Evolutionary conservation across 2,329 filamentous ascomycete species (phyloP).

Genomic region (Westerdykella sp.): DNA sequence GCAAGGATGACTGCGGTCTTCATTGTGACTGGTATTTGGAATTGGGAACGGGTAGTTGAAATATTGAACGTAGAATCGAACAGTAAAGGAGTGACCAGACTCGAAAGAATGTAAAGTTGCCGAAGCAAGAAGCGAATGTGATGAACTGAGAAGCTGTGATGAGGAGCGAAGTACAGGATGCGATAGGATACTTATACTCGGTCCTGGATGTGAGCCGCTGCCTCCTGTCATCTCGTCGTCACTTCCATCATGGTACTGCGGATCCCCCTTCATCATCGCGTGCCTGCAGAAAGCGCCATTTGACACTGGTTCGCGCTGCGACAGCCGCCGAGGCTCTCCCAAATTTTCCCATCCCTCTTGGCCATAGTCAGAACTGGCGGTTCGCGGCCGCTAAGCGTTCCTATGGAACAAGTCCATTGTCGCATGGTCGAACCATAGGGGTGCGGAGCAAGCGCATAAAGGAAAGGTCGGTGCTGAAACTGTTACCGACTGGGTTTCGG

Average conservation of each 20-base stretch:
- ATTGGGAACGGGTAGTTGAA: neutral
- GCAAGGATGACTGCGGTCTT: conserved; percentile 16
- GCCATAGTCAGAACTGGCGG: neutral
- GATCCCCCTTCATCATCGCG: neutral
- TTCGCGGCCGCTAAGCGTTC: neutral
- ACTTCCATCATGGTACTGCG: neutral
- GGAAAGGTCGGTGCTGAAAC: neutral
- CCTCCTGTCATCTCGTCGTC: neutral
- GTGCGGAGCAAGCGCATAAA: neutral
- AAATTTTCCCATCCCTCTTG: neutral
- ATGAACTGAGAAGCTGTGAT: neutral
- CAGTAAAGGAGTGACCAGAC: neutral
- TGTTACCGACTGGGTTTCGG: neutral
- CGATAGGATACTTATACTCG: neutral
- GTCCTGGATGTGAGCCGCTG: neutral
- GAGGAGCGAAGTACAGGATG: neutral
- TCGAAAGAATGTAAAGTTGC: neutral
- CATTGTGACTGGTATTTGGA: conserved; percentile 13
- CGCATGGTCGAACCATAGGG: neutral
- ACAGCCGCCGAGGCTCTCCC: neutral
- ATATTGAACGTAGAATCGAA: conserved; percentile 4
- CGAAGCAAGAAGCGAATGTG: neutral
- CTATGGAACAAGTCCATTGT: neutral
- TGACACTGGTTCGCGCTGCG: neutral
- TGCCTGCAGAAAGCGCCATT: conserved; percentile 1